These are phyloP conservation scores for Monosporascus sp. DNA, from an alignment of 2,329 filamentous ascomycete species.

Conservation along the genomic window DNA sequence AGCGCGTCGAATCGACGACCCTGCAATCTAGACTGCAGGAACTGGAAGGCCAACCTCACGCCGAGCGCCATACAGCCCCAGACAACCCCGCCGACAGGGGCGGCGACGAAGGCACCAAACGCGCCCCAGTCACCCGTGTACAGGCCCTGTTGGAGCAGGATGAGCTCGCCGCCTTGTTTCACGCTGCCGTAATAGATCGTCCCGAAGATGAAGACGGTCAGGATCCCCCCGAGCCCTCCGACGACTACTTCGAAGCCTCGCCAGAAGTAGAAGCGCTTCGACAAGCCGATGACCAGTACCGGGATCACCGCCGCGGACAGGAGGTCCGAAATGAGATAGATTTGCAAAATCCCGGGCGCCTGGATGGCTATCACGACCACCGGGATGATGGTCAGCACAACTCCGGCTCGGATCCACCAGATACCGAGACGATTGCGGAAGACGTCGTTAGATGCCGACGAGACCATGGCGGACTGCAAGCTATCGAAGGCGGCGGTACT, in stretches of 20 bases:
- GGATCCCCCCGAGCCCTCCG: constrained; percentile 69
- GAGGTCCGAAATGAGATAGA: constrained; percentile 77
- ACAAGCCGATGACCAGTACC: constrained; percentile 67
- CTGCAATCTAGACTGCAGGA: constrained; percentile 47
- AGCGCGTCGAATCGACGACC: constrained; percentile 62
- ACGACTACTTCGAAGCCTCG: constrained; percentile 75
- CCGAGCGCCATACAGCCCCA: constrained; percentile 62
- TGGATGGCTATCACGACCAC: constrained; percentile 69
- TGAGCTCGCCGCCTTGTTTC: constrained; percentile 56
- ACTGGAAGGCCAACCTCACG: constrained; percentile 56
- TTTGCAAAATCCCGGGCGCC: constrained; percentile 69
- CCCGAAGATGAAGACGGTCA: constrained; percentile 78
- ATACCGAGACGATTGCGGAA: constrained; percentile 77
- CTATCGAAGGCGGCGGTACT: constrained; percentile 76
- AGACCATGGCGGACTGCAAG: constrained; percentile 78
- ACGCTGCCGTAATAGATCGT: constrained; percentile 70
- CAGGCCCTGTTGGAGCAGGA: constrained; percentile 67
- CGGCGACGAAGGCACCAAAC: constrained; percentile 78
- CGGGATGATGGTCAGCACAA: constrained; percentile 69
- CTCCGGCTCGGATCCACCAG: constrained; percentile 63
- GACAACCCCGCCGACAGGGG: constrained; percentile 67
- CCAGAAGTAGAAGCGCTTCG: constrained; percentile 64
- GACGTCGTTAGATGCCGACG: constrained; percentile 76
- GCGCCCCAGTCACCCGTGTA: constrained; percentile 75
- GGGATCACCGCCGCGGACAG: constrained; percentile 73